Evolutionary conservation across 345 rosid genomes (phyloP).

Genomic region (Linum usitatissimum): DNA sequence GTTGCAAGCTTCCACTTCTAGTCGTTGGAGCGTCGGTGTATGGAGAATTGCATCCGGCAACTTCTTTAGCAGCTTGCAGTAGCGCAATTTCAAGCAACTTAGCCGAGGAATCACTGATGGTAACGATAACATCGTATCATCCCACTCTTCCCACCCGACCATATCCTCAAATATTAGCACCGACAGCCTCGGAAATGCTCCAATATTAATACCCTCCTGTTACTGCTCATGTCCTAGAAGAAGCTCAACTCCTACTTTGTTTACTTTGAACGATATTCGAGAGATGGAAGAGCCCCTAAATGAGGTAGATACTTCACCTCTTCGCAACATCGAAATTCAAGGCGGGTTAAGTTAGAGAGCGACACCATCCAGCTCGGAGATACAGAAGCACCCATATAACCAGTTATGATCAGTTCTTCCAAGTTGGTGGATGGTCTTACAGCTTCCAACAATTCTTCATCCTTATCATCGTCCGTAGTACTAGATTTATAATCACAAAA

Average conservation of each 20-base stretch:
- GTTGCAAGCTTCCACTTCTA: neutral
- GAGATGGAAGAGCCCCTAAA: neutral
- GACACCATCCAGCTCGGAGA: neutral
- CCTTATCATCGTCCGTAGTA: neutral
- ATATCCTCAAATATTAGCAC: neutral
- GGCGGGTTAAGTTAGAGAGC: neutral
- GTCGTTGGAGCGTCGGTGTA: neutral
- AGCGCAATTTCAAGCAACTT: neutral
- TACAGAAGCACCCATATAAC: neutral
- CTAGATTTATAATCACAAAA: too few species aligned
- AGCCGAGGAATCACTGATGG: neutral
- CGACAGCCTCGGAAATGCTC: neutral
- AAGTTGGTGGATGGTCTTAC: neutral
- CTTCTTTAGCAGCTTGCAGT: neutral
- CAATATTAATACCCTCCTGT: neutral
- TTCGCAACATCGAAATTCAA: neutral
- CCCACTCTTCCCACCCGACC: neutral
- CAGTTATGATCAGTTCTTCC: neutral
- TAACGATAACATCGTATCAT: neutral
- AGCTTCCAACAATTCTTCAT: neutral
- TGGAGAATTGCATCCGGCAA: neutral
- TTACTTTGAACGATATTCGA: neutral
- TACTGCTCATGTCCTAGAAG: neutral
- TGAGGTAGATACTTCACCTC: neutral
- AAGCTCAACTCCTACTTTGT: neutral